Percentiles rank a stretch among this genome's conserved stretches.
These are phyloP conservation scores for Dittrichia graveolens DNA, from an alignment of 129 eudicot genomes.

Conservation along the genomic window DNA sequence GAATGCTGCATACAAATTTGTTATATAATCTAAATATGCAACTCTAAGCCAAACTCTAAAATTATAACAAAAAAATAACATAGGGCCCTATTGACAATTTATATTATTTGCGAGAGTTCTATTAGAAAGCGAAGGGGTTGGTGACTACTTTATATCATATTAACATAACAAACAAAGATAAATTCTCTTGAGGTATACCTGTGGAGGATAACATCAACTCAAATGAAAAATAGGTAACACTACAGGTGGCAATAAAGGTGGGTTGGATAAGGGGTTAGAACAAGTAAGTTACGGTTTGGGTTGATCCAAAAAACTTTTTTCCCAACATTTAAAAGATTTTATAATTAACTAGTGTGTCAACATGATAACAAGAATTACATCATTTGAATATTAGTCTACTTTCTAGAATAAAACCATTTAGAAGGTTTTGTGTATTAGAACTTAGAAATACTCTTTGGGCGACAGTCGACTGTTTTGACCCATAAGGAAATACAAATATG, in stretches of 20 bases:
- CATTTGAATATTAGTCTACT: background rate
- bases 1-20: too few relatives aligned
- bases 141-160: too few relatives aligned
- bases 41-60: background rate
- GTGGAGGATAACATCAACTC: slow-evolving; percentile 1
- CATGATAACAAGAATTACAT: background rate
- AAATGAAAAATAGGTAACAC: background rate
- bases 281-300: background rate
- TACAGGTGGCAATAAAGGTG: background rate
- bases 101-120: too few relatives aligned
- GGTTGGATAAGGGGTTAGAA: background rate
- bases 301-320: background rate
- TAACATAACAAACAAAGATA: too few relatives aligned
- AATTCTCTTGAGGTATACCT: too few relatives aligned
- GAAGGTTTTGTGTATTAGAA: background rate
- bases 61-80: too few relatives aligned
- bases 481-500: background rate
- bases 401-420: background rate
- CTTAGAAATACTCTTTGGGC: background rate
- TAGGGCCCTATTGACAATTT: too few relatives aligned
- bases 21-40: background rate
- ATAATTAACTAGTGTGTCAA: background rate
- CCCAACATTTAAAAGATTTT: background rate
- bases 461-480: background rate
- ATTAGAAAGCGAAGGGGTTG: too few relatives aligned